Evolutionary conservation across 306 rosid species (phyloP).

Genomic region (Delonix regia): DNA sequence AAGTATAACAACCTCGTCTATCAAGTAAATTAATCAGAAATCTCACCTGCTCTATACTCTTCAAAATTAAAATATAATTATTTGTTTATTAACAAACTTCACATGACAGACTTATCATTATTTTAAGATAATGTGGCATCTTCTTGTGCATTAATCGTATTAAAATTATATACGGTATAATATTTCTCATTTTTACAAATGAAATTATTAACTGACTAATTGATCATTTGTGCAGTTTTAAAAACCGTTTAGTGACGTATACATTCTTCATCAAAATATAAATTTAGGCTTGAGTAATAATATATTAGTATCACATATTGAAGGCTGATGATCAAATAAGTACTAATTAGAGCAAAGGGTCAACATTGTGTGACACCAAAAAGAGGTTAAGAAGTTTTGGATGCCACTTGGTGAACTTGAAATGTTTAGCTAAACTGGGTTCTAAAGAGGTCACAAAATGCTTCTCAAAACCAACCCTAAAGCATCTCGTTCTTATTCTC

Average conservation of each 20-base stretch:
- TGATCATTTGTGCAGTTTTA: background rate
- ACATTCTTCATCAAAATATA: background rate
- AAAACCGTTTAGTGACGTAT: background rate
- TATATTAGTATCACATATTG: background rate
- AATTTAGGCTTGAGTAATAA: background rate
- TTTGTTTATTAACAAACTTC: background rate
- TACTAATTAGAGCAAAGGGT: background rate
- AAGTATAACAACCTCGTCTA: background rate
- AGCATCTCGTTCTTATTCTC: conserved; percentile 28
- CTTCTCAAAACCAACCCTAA: conserved; percentile 61
- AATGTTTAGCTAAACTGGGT: conserved; percentile 31
- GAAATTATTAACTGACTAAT: background rate
- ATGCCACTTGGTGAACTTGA: conserved; percentile 22
- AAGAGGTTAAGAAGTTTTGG: conserved; percentile 20
- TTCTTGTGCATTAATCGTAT: background rate
- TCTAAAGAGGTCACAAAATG: conserved; percentile 32
- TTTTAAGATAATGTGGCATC: background rate
- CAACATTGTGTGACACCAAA: conserved; percentile 31
- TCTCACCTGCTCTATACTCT: background rate
- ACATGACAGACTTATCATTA: no score
- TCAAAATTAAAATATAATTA: background rate
- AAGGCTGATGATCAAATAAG: conserved; percentile 5
- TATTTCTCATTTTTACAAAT: no score
- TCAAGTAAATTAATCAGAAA: background rate
- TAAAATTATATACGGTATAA: background rate